These are phyloP conservation scores for Aspergillus sp. DNA, from an alignment of 2,329 filamentous ascomycete species.

Conservation along the genomic window DNA sequence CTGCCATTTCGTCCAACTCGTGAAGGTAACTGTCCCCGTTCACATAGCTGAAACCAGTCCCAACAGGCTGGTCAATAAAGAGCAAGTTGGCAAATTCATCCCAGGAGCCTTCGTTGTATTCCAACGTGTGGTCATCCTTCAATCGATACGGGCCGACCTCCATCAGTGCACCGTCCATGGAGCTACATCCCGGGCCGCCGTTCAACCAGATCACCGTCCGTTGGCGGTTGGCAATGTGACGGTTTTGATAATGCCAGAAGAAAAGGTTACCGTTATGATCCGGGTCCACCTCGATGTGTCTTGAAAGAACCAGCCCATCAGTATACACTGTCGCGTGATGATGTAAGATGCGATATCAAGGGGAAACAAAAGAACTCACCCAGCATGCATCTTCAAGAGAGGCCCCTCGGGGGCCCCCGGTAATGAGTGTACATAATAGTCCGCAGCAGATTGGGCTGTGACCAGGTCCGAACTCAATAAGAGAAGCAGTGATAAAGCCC, in stretches of 20 bases:
- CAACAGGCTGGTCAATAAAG: slow-evolving; percentile 95
- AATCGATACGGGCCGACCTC: slow-evolving; percentile 92
- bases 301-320: slow-evolving; percentile 31
- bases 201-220: slow-evolving; percentile 96
- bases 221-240: slow-evolving; percentile 87
- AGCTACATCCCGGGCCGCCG: slow-evolving; percentile 93
- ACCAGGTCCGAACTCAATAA: slow-evolving; percentile 18
- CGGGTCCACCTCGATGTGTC: slow-evolving; percentile 84
- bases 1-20: slow-evolving; percentile 83
- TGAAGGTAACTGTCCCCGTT: slow-evolving; percentile 81
- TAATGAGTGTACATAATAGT: slow-evolving; percentile 84
- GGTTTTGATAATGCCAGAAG: slow-evolving; percentile 97
- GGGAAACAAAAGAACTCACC: slow-evolving; percentile 54
- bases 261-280: slow-evolving; percentile 90
- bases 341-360: no score
- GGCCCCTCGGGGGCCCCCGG: slow-evolving; percentile 78
- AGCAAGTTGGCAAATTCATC: slow-evolving; percentile 96
- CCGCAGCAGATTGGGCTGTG: slow-evolving; percentile 59
- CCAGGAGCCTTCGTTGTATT: slow-evolving; percentile 92
- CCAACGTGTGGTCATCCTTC: slow-evolving; percentile 65
- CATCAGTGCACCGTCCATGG: slow-evolving; percentile 94
- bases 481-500: slow-evolving; percentile 21
- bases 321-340: no score
- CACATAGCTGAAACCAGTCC: slow-evolving; percentile 93
- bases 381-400: slow-evolving; percentile 94